phyloP scores from a whole-genome alignment of 2,329 filamentous ascomycete species.

The Alternaria solani region DNA sequence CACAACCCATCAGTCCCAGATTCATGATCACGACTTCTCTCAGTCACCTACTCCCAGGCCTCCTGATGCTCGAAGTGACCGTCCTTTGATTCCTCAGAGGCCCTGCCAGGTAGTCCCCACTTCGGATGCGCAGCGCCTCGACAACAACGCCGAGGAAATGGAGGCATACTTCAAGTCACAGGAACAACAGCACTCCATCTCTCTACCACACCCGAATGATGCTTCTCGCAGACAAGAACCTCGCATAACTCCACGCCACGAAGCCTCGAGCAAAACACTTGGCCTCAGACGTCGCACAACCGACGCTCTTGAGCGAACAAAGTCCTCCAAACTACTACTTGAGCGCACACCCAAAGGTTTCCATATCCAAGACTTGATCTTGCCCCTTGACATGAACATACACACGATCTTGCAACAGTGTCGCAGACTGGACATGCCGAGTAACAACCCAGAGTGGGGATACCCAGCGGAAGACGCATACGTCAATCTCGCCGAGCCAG shows the following conservation, averaged over 20 bases:
- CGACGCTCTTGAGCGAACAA: constrained; percentile 34
- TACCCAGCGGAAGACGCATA: constrained; percentile 16
- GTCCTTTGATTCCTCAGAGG: too few species aligned
- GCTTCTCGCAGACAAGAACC: neutral
- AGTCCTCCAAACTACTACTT: constrained; percentile 51
- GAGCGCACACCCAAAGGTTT: constrained; percentile 46
- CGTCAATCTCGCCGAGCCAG: constrained; percentile 15
- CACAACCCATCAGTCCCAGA: neutral
- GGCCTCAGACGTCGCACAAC: constrained; percentile 15
- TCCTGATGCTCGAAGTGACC: neutral
- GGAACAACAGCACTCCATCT: neutral
- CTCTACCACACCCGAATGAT: neutral
- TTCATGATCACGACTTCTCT: neutral
- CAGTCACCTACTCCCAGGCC: neutral
- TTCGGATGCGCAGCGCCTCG: neutral
- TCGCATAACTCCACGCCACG: neutral
- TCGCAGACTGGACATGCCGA: constrained; percentile 29
- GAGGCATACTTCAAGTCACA: constrained; percentile 11
- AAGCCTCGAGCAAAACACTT: neutral
- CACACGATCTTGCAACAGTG: constrained; percentile 15
- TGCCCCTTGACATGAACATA: constrained; percentile 7
- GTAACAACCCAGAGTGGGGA: constrained; percentile 33
- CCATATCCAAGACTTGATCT: constrained; percentile 34
- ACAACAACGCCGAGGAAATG: constrained; percentile 5
- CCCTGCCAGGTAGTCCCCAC: neutral